These are phyloP conservation scores for Penicillium capsulatum DNA, from an alignment of 2,329 filamentous ascomycete species.

Conservation along the genomic window DNA sequence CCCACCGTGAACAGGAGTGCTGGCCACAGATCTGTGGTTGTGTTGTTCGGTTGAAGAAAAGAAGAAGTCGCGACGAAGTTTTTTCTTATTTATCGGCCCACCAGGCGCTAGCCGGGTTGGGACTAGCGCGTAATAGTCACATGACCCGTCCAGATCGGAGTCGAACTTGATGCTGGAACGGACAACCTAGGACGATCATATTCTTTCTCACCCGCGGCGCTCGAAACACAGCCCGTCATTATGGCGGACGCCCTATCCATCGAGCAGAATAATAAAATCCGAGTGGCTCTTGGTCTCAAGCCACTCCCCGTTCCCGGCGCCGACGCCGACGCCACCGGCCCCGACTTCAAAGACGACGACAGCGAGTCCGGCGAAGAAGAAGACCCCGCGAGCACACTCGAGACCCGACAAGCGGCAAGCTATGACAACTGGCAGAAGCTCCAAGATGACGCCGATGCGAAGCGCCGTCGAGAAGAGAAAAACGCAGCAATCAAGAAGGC, in stretches of 20 bases:
- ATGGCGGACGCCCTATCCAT: constrained; percentile 64
- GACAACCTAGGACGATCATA: not conserved
- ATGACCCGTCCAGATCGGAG: constrained; percentile 4
- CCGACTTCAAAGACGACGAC: constrained; percentile 55
- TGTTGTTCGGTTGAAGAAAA: constrained; percentile 40
- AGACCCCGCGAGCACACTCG: constrained; percentile 75
- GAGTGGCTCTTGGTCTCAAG: constrained; percentile 82
- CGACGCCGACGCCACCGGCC: constrained; percentile 41
- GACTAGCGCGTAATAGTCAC: constrained; percentile 10
- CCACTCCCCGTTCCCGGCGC: constrained; percentile 77
- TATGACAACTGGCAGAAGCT: constrained; percentile 53
- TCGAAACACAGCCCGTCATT: constrained; percentile 16
- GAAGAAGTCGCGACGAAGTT: constrained; percentile 40
- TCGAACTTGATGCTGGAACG: not conserved
- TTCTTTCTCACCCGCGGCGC: not conserved
- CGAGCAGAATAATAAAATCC: constrained; percentile 90
- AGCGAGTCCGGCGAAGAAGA: constrained; percentile 51
- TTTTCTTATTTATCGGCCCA: constrained; percentile 20
- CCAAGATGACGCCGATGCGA: constrained; percentile 66
- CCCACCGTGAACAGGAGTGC: constrained; percentile 60
- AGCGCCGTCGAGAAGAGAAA: constrained; percentile 72
- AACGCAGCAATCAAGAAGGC: constrained; percentile 82
- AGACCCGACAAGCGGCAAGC: constrained; percentile 54
- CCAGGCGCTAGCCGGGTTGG: constrained; percentile 22
- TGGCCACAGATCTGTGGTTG: constrained; percentile 76